These are phyloP conservation scores for Noccaea caerulescens DNA, from an alignment of 345 rosid species.

Conservation along the genomic window DNA sequence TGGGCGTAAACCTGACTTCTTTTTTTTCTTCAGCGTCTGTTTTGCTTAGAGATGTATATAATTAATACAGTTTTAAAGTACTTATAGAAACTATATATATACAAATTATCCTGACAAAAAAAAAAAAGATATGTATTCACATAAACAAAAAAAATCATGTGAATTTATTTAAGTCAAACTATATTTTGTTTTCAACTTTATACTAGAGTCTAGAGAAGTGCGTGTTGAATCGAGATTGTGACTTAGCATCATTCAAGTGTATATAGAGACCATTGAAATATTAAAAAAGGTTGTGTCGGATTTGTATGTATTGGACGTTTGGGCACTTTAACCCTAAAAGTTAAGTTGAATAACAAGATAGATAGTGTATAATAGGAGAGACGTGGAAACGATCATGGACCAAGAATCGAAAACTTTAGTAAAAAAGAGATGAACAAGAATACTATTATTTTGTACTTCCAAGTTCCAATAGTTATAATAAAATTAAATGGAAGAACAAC, in stretches of 20 bases:
- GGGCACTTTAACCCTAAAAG: background rate
- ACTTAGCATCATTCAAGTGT: conserved; percentile 6
- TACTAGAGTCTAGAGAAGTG: background rate
- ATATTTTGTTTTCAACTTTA: background rate
- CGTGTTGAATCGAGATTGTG: background rate
- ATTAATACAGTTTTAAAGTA: background rate
- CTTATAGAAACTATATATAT: background rate
- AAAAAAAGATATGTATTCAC: background rate
- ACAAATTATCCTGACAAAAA: background rate
- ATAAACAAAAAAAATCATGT: background rate
- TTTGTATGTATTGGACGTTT: conserved; percentile 1
- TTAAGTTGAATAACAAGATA: background rate
- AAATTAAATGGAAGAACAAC: conserved; percentile 13
- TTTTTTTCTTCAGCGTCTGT: background rate
- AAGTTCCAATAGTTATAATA: conserved; percentile 2
- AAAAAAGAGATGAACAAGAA: conserved; percentile 20
- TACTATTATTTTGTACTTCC: conserved; percentile 23
- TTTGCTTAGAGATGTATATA: background rate
- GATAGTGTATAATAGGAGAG: background rate
- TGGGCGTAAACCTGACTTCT: conserved; percentile 1
- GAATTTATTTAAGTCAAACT: background rate
- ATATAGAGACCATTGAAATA: background rate
- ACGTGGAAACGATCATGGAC: conserved; percentile 20
- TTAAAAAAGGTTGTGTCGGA: background rate
- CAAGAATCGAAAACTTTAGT: conserved; percentile 33